phyloP scores from a whole-genome alignment of 139 green algal genomes.

The Astrephomene gubernaculifera region DNA sequence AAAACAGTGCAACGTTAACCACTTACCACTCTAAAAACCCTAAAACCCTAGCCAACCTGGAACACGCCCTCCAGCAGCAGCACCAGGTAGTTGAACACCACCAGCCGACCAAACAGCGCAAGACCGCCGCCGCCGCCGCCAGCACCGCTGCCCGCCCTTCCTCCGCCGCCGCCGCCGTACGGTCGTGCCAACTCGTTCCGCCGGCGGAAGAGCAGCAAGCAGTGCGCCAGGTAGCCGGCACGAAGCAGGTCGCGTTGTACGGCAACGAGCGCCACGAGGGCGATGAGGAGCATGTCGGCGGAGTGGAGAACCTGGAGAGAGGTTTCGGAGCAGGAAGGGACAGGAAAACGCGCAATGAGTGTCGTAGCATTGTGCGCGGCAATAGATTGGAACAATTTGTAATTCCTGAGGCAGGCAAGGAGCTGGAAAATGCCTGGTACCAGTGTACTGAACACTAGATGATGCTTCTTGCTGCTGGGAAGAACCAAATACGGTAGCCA shows the following conservation, averaged over 20 bases:
- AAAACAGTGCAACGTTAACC: background rate
- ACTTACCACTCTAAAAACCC: too few species aligned
- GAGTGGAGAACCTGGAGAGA: constrained; percentile 8
- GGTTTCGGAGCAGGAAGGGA: too few species aligned
- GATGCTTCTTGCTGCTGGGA: too few species aligned
- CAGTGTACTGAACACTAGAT: too few species aligned
- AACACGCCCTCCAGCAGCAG: constrained; percentile 72
- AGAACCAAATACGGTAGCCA: too few species aligned
- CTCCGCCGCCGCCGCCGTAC: background rate
- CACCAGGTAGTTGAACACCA: constrained; percentile 80
- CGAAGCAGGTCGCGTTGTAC: constrained; percentile 85
- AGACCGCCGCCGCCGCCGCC: too few species aligned
- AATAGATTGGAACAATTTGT: too few species aligned
- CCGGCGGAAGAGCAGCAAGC: constrained; percentile 79
- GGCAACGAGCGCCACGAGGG: constrained; percentile 58
- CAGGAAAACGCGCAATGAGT: too few species aligned
- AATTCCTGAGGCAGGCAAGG: too few species aligned
- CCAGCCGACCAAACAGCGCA: constrained; percentile 76
- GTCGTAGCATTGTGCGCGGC: too few species aligned
- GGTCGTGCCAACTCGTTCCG: background rate
- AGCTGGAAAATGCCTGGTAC: too few species aligned
- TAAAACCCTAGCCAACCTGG: constrained; percentile 52
- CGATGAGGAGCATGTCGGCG: constrained; percentile 50
- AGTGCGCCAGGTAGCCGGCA: constrained; percentile 81
- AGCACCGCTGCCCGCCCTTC: too few species aligned